Conservation (phyloP, 805 yeast species). For the Candida multigemmis region DNA sequence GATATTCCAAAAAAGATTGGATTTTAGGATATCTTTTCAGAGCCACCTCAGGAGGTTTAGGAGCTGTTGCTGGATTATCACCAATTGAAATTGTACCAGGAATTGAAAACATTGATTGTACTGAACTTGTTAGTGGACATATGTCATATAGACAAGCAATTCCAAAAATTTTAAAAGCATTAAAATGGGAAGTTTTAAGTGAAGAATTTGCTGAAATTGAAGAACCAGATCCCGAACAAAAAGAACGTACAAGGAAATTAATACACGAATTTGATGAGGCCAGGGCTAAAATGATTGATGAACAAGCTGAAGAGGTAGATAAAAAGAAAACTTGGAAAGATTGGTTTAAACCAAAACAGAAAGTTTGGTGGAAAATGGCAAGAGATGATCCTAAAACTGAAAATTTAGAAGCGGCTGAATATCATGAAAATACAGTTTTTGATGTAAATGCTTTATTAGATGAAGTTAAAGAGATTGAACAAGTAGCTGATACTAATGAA, state of each 20-base stretch:
- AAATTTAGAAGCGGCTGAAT: constrained; percentile 5
- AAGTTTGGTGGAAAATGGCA: constrained; percentile 53
- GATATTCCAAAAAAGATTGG: constrained; percentile 92
- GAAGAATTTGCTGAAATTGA: constrained; percentile 95
- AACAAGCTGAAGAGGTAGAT: constrained; percentile 16
- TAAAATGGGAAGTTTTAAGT: constrained; percentile 74
- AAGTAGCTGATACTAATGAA: constrained; percentile 15
- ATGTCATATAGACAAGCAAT: constrained; percentile 95
- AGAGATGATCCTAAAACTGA: constrained; percentile 14
- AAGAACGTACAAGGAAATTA: constrained; percentile 74
- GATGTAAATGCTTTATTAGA: constrained; percentile 34
- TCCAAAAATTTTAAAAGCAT: constrained; percentile 62
- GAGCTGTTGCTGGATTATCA: constrained; percentile 85
- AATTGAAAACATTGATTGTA: constrained; percentile 80
- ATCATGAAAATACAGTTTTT: constrained; percentile 27
- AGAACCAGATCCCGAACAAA: constrained; percentile 86
- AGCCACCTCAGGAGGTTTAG: constrained; percentile 91
- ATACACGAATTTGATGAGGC: constrained; percentile 84
- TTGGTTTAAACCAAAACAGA: constrained; percentile 40
- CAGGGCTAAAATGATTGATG: constrained; percentile 47
- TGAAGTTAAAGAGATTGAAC: constrained; percentile 38
- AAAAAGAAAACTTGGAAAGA: constrained; percentile 38
- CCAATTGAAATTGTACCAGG: constrained; percentile 55
- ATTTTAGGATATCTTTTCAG: constrained; percentile 88
- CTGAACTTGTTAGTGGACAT: constrained; percentile 85